phyloP scores from a whole-genome alignment of 2,329 filamentous ascomycete genomes.

The Monosporascus cannonballus region DNA sequence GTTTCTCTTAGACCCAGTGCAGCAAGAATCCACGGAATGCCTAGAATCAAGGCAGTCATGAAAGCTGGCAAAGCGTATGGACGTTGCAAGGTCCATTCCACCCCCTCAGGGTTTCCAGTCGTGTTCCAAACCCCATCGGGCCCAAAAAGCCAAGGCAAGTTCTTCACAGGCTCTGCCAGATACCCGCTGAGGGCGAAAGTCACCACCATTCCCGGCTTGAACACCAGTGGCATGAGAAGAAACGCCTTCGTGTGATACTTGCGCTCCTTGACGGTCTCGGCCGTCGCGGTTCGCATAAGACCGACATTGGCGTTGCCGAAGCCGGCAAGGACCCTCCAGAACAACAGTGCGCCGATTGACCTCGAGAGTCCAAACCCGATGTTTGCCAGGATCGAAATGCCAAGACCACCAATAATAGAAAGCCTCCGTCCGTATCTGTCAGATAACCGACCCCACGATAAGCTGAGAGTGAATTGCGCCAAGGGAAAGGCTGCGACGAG shows the following conservation, averaged over 20 bases:
- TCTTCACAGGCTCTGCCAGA: conserved; percentile 35
- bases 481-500: conserved; percentile 63
- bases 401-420: conserved; percentile 59
- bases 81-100: conserved; percentile 34
- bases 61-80: conserved; percentile 39
- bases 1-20: conserved; percentile 31
- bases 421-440: conserved; percentile 53
- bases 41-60: conserved; percentile 30
- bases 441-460: conserved; percentile 61
- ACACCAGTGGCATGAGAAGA: conserved; percentile 52
- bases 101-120: conserved; percentile 21
- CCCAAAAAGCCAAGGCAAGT: conserved; percentile 32
- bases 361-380: conserved; percentile 64
- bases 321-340: conserved; percentile 55
- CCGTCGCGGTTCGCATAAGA: conserved; percentile 69
- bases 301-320: conserved; percentile 67
- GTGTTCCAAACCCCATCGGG: conserved; percentile 29
- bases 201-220: conserved; percentile 45
- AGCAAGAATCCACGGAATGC: conserved; percentile 24
- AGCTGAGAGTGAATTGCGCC: conserved; percentile 63
- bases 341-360: conserved; percentile 53
- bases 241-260: conserved; percentile 47
- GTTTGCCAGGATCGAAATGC: conserved; percentile 56
- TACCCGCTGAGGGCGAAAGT: conserved; percentile 37
- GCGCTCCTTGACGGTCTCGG: conserved; percentile 65